Base-by-base conservation (phyloP, 1,284 basidiomycete genomes). In the Cerrena zonata region DNA sequence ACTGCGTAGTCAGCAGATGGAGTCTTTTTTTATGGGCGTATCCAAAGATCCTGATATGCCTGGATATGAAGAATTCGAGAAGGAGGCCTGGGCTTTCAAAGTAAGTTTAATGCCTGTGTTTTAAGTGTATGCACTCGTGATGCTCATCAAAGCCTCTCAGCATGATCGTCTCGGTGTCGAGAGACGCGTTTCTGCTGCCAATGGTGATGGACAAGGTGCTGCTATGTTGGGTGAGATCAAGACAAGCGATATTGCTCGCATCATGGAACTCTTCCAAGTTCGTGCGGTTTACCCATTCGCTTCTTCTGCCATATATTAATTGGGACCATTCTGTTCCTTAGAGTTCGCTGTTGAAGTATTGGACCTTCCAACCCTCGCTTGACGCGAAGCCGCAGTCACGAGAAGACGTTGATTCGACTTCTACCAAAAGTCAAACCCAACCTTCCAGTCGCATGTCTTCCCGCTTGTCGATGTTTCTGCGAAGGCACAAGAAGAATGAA, bases 231-330 rank as follows among this genome's bases (percentile, higher is more conserved):
- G 62, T 2, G 71, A 72, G 43, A 78, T 90, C 50, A 80, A 78
- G 62, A 88, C 88, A 1, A 85, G 85, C 56, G 89, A 91, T 59
- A 72, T 91, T 43, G 86, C 89, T 2, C 76, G 86, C n/a, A 69
- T 91, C 12, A 85, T 91, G 83, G 89, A 91, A 60, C 67, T 90
- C 1, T 89, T 91, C 63, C 88, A 89, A 67, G 85, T 77, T 56
- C 45, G 62, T 45, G 7, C 15, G 30, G 7, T 15, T 34, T 15
- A 34, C 15, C 24, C 4, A 18, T 27, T 50, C 37, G 37, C 51
- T 37, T 46, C 4, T 44, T 5, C 22, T 2, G 24, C 18, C 10
- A n/a, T 18, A 30, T 19, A 5, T 27, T 48, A 25, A 34, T 10
- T 36, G 15, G 25, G 23, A 25, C 36, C n/a, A 36, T 42, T 19